Conservation (phyloP, 208 protist species). For the Angomonas ambiguus region DNA sequence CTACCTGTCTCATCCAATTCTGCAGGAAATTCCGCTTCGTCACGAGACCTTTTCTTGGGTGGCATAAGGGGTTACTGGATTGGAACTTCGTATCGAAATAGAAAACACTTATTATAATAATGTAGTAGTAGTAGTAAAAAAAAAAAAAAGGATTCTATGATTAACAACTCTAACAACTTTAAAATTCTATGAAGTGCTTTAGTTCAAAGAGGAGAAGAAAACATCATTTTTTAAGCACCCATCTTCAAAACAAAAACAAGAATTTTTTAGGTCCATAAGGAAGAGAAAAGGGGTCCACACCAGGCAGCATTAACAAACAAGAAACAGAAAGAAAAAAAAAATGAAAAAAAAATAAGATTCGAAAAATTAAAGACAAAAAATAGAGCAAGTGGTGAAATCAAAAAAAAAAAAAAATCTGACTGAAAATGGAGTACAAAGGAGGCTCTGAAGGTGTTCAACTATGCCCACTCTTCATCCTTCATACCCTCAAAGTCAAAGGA, state of each 20-base stretch:
- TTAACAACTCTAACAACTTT: background rate
- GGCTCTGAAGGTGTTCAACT: background rate
- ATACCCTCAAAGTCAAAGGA: background rate
- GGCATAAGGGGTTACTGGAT: too few relatives aligned
- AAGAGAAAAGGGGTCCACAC: constrained; percentile 5
- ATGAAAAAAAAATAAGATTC: constrained; percentile 11
- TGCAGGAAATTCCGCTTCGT: constrained; percentile 12
- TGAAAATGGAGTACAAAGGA: background rate
- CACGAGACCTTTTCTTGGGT: constrained; percentile 6
- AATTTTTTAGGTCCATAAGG: too few relatives aligned
- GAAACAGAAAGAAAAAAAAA: constrained; percentile 14
- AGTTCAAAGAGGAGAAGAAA: background rate
- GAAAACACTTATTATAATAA: too few relatives aligned
- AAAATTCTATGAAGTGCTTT: too few relatives aligned
- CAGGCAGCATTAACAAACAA: background rate
- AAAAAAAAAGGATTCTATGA: background rate
- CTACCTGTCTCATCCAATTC: constrained; percentile 21
- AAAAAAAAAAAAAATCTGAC: constrained; percentile 14
- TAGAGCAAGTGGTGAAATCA: constrained; percentile 16
- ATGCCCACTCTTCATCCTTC: constrained; percentile 1
- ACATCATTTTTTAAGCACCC: background rate
- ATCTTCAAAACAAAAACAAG: background rate
- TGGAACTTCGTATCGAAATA: too few relatives aligned
- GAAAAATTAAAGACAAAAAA: constrained; percentile 8
- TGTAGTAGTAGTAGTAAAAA: background rate